A percentile compares a stretch with the other conserved stretches of the same genome.
phyloP scores from a whole-genome alignment of 1,284 basidiomycete species.

The Phlebopus sp. region DNA sequence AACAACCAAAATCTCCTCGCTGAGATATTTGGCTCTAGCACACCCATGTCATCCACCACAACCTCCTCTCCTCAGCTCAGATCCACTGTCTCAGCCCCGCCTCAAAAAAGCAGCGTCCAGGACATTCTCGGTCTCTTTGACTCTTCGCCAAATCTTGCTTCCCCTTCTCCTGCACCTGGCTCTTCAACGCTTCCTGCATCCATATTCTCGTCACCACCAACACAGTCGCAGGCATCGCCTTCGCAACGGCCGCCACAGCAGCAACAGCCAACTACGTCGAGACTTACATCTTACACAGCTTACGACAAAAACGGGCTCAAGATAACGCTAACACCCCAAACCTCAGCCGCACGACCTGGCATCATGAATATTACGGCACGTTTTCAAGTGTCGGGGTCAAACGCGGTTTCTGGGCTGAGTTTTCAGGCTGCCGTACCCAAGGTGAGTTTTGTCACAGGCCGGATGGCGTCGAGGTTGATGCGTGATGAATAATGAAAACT shows the following conservation, averaged over 20 bases:
- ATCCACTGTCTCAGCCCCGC: slow-evolving; percentile 41
- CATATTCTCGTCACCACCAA: slow-evolving; percentile 35
- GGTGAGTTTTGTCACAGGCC: slow-evolving; percentile 43
- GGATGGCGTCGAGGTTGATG: neutral
- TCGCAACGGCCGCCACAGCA: slow-evolving; percentile 30
- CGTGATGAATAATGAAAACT: slow-evolving; percentile 3
- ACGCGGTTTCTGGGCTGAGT: slow-evolving; percentile 62
- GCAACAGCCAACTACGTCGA: slow-evolving; percentile 43
- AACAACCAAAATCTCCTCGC: slow-evolving; percentile 89
- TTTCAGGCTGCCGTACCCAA: slow-evolving; percentile 99
- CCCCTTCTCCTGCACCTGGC: slow-evolving; percentile 32
- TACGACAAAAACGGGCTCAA: slow-evolving; percentile 91
- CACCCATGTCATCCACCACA: slow-evolving; percentile 34
- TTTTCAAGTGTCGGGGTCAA: slow-evolving; percentile 70
- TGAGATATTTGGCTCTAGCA: slow-evolving; percentile 83
- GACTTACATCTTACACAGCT: slow-evolving; percentile 74
- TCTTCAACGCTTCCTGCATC: slow-evolving; percentile 23
- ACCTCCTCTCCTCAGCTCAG: slow-evolving; percentile 39
- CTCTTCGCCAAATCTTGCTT: slow-evolving; percentile 36
- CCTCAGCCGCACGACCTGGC: slow-evolving; percentile 75
- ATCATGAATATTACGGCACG: slow-evolving; percentile 88
- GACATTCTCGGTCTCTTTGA: slow-evolving; percentile 94
- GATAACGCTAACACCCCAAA: slow-evolving; percentile 88
- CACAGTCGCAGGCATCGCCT: slow-evolving; percentile 37
- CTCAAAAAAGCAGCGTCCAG: slow-evolving; percentile 65